Conservation (phyloP, 1,284 basidiomycete species). For the Inonotus hispidus region DNA sequence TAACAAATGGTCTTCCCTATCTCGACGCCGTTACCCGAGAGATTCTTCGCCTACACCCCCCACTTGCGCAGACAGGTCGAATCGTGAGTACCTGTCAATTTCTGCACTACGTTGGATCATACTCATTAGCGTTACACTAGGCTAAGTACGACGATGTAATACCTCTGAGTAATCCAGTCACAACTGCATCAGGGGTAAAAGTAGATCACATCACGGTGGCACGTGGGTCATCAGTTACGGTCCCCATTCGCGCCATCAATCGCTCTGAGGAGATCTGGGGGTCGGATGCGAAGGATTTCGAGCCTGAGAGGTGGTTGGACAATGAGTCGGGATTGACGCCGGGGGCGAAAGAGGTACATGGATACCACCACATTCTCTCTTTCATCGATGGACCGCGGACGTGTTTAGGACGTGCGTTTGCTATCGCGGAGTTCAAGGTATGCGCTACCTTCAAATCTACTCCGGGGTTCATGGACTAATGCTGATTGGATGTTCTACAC, state of each 20-base stretch:
- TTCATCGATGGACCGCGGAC: conserved; percentile 18
- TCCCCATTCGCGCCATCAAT: conserved; percentile 17
- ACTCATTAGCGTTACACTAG: background rate
- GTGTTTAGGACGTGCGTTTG: conserved; percentile 18
- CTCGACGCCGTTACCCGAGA: conserved; percentile 22
- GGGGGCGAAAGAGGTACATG: conserved; percentile 10
- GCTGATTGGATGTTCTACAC: background rate
- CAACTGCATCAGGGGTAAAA: background rate
- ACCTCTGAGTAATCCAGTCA: conserved; percentile 9
- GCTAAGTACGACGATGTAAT: conserved; percentile 16
- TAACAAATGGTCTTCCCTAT: conserved; percentile 21
- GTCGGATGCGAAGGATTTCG: conserved; percentile 16
- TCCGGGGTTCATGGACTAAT: background rate
- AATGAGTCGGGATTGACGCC: conserved; percentile 6
- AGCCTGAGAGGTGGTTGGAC: conserved; percentile 16
- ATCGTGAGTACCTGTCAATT: conserved; percentile 29
- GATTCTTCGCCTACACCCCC: conserved; percentile 21
- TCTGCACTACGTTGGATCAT: background rate
- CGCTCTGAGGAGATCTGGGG: conserved; percentile 16
- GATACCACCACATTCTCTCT: conserved; percentile 16
- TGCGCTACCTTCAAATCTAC: background rate
- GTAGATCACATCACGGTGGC: conserved; percentile 5
- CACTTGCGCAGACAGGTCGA: conserved; percentile 33
- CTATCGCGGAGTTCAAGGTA: conserved; percentile 19
- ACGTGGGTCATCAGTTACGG: background rate